Base-by-base conservation (phyloP, 2,329 filamentous ascomycete genomes). In the Fusarium ramigenum region DNA sequence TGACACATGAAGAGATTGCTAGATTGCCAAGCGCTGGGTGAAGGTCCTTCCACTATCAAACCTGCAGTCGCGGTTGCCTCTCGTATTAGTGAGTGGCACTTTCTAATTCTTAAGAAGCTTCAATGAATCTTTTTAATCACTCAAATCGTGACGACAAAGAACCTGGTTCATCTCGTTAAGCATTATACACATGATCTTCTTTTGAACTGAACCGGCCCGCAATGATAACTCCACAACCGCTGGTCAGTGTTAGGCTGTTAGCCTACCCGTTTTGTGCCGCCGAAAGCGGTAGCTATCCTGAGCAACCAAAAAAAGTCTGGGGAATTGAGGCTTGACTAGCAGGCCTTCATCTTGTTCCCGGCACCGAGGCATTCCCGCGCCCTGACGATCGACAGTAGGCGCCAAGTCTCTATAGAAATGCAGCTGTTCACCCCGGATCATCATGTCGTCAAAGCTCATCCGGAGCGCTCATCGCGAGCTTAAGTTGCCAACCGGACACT, bases 161-260 rank as follows among this genome's bases (percentile, higher is more conserved):
- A 21, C 7, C 18, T 21, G 7, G 25, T 53, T 11, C 11, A 25
- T 25, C 18, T 36, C 14, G 9, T 9, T 11, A 21, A 37, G 9
- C 4, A 25, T 21, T 21, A 37, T 53, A 9, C 47, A 11, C 11
- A 8, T 8, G 49, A 23, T 3, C 9, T 28, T 47, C 14, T 21
- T 37, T n/a, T 15, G 10, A 46, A n/a, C 15, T 18, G 49, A 28
- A 30, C 34, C 42, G 21, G 43, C 42, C 56, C 56, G 59, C 21
- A 56, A 74, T 49, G 25, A 34, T 61, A 52, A 64, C 62, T 43
- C 70, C 46, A 61, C 66, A 72, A 10, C 62, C 59, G 57, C 28
- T 23, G 36, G 4, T 56, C 32, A 10, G 18, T 15, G 18, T 23
- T 64, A 72, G 46, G 37, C 40, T 15, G 18, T 23, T 64, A 72